Evolutionary conservation across 1,284 basidiomycete genomes (phyloP), one percentile per base, ranked within the genome.

Genomic region (Mrakiaceae sp.): DNA sequence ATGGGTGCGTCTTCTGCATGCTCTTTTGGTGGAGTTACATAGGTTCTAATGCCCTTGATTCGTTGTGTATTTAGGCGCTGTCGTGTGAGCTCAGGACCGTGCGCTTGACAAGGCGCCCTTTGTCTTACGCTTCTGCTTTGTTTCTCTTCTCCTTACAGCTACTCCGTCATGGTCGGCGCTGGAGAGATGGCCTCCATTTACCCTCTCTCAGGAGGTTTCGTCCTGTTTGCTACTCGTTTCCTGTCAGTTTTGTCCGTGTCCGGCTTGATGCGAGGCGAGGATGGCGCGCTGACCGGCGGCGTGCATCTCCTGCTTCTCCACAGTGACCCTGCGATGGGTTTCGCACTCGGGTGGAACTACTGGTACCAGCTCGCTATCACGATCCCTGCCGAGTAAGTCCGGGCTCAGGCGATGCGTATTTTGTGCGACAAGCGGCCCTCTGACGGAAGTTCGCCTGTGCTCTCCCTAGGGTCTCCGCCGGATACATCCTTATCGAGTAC

Each of bases 401-500:
- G 27, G 27, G 27, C 27, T 27, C 27, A 27, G 27, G 27, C 27
- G 27, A 27, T 27, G 27, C 27, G 27, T 27, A 27, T 27, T 27
- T 27, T 27, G 27, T 27, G 27, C 27, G 27, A 27, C 27, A 2
- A 27, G 27, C 27, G 27, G 27, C 27, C 27, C 27, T 27, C 27
- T 27, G 27, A 27, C 27, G 27, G 27, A 27, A 27, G 27, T 27
- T 27, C 27, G 27, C 27, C 27, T 27, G 27, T 27, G 27, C 27
- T 27, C 27, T 27, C 27, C 27, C 27, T 27, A 27, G 27, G 27
- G 27, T 92, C 64, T 84, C 84, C 2, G 88, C 89, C 2, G 85
- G 87, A 7, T 80, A 82, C 46, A 82, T 90, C 61, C 75, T 93
- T 53, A 77, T 90, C 67, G 81, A 82, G 1, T 91, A 85, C 77